A percentile compares a stretch with the other conserved stretches of the same genome.
Conservation (phyloP, 345 rosid species). For the Boechera retrofracta region DNA sequence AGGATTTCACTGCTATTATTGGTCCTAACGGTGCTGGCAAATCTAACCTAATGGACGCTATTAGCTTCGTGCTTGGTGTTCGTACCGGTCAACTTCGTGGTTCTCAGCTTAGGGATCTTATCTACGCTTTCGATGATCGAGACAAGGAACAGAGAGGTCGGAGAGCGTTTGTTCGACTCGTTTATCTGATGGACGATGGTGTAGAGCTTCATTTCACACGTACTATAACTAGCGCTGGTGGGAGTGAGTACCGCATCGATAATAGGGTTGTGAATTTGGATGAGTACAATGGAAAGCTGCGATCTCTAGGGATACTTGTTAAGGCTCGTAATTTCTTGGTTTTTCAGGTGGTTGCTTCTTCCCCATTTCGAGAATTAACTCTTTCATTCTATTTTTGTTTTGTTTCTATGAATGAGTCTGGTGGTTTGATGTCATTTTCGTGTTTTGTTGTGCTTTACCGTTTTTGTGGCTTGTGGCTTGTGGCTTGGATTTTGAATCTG, state of each 20-base stretch:
- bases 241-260: constrained; percentile 88
- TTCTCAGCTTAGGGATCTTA: constrained; percentile 91
- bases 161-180: constrained; percentile 81
- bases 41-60: constrained; percentile 98
- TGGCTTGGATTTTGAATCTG: constrained; percentile 2
- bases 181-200: constrained; percentile 71
- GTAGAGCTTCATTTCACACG: constrained; percentile 82
- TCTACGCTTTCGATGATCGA: constrained; percentile 88
- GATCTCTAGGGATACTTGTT: constrained; percentile 89
- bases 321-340: constrained; percentile 97
- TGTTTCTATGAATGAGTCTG: constrained; percentile 4
- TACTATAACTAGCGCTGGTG: constrained; percentile 71
- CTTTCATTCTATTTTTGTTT: background rate
- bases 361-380: background rate
- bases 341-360: constrained; percentile 69
- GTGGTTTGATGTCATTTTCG: constrained; percentile 12
- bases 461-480: too few species aligned
- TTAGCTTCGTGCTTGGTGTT: constrained; percentile 96
- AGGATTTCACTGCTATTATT: constrained; percentile 94
- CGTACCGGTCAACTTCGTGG: constrained; percentile 98
- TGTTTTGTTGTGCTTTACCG: background rate
- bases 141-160: constrained; percentile 93
- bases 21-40: constrained; percentile 99
- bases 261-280: constrained; percentile 83
- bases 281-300: constrained; percentile 74